Conservation (phyloP, 768 basidiomycete species). For the Saitozyma sp. region DNA sequence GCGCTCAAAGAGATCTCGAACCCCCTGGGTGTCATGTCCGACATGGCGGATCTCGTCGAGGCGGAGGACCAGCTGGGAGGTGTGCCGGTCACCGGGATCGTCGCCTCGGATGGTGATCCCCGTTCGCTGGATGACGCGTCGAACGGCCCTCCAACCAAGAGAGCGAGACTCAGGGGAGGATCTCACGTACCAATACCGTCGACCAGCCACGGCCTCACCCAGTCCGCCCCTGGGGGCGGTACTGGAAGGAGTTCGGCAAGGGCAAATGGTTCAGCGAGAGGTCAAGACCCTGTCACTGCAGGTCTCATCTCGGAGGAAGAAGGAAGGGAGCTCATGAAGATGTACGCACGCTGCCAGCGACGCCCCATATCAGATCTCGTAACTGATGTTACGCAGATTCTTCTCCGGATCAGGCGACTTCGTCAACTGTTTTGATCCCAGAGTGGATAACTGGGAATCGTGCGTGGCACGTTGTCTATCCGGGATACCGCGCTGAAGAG, state of each 20-base stretch:
- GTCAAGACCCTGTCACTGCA: slow-evolving; percentile 82
- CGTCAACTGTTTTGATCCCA: slow-evolving; percentile 79
- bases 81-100: too few species aligned
- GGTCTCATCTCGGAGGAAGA: slow-evolving; percentile 76
- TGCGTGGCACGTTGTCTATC: slow-evolving; percentile 18
- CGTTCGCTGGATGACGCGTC: too few species aligned
- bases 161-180: background rate
- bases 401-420: slow-evolving; percentile 91
- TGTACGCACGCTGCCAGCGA: slow-evolving; percentile 56
- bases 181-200: slow-evolving; percentile 2
- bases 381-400: slow-evolving; percentile 61
- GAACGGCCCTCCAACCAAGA: background rate
- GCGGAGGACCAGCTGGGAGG: slow-evolving; percentile 44
- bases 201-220: slow-evolving; percentile 22
- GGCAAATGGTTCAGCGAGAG: slow-evolving; percentile 59
- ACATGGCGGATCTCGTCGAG: slow-evolving; percentile 51
- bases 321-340: slow-evolving; percentile 79
- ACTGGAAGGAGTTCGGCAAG: slow-evolving; percentile 19
- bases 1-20: slow-evolving; percentile 55
- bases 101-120: too few species aligned
- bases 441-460: slow-evolving; percentile 79
- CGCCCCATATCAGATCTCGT: background rate
- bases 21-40: slow-evolving; percentile 46
- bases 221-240: slow-evolving; percentile 21
- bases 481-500: background rate